phyloP scores from a whole-genome alignment of 352 stramenopile species.

The Pythium sp. region DNA sequence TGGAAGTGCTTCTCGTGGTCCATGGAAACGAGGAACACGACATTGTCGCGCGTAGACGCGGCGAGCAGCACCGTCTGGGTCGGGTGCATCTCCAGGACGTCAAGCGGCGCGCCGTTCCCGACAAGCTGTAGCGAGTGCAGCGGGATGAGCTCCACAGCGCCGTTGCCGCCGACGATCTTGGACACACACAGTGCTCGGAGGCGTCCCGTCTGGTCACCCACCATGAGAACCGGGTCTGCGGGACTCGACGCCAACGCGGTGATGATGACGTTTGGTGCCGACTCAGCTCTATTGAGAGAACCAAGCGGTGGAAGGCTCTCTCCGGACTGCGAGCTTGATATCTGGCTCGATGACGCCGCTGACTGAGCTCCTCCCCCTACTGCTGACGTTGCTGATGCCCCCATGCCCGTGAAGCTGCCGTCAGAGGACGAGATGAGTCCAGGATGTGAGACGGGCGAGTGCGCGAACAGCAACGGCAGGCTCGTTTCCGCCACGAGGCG shows the following conservation, averaged over 20 bases:
- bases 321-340: neutral
- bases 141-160: conserved; percentile 55
- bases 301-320: neutral
- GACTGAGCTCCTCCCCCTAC: neutral
- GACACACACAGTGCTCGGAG: conserved; percentile 53
- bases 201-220: conserved; percentile 56
- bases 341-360: conserved; percentile 1
- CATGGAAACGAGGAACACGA: conserved; percentile 59
- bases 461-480: conserved; percentile 38
- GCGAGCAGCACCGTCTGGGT: conserved; percentile 51
- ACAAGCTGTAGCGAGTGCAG: conserved; percentile 60
- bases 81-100: conserved; percentile 59
- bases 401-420: neutral
- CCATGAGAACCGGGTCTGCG: conserved; percentile 55
- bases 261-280: conserved; percentile 27
- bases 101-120: conserved; percentile 24
- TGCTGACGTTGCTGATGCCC: neutral
- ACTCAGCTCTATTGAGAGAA: neutral
- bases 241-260: conserved; percentile 42
- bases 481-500: conserved; percentile 35
- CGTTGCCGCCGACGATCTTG: conserved; percentile 44
- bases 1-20: conserved; percentile 72
- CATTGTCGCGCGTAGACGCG: conserved; percentile 41
- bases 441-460: conserved; percentile 1
- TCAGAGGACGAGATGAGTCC: neutral